Evolutionary conservation across 2,329 filamentous ascomycete genomes (phyloP), one percentile per base, ranked within the genome.

Genomic region (Beauveria sp.): DNA sequence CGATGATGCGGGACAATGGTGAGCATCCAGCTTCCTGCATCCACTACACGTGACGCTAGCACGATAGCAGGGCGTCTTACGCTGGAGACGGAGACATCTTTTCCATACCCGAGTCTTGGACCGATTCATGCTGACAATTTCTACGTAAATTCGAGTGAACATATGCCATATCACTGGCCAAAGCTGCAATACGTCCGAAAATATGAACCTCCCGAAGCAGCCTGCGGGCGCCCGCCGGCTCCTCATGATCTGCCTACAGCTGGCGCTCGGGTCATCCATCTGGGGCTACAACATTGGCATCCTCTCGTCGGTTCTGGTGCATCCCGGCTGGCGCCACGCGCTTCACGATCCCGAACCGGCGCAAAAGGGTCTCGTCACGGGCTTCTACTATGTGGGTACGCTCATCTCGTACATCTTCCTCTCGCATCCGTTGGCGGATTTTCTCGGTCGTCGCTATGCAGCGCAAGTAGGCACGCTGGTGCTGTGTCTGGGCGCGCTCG

Each of bases 251-350:
- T 83, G 80, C 67, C 66, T 78, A 10, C 82, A 83, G 66, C 82
- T 83, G 62, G 81, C 79, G 1, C 66, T 84, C n/a, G 82, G 80
- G 14, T 81, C 82, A 2, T 81, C 83, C 43, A 76, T 82, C 26
- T 84, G 82, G 81, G 82, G 82, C 16, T 85, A 85, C 69, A 83
- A 84, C 67, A 79, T 86, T 65, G 83, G 83, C 58, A 76, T 86
- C 49, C 74, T 85, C 20, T 80, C 81, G 1, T 82, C 81, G 1
- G 75, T 86, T 43, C 80, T 84, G 58, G 80, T 83, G 5, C 79
- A 84, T 66, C 78, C 79, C 0, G 83, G 83, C 20, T 86, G 83
- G 72, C 71, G 73, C n/a, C 69, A 74, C 20, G 72, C 78, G 7
- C 75, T 84, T 12, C 70, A 77, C 55, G 67, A 77, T 28, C 80